phyloP scores from a whole-genome alignment of 768 basidiomycete species.

The Lepiota brunneoincarnata region DNA sequence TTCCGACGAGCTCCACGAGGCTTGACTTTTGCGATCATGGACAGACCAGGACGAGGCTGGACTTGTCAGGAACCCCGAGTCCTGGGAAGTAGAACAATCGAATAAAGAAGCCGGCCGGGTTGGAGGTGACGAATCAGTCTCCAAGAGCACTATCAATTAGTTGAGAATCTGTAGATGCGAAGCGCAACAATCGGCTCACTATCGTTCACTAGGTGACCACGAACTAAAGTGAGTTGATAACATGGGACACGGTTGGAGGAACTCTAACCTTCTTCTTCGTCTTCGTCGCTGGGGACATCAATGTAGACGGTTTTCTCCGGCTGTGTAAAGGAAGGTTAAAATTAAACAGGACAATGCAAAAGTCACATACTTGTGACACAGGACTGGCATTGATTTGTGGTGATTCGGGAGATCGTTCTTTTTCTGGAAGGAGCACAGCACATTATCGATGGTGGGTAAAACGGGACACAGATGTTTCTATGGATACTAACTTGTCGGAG shows the following conservation, averaged over 20 bases:
- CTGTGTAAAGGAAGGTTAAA: background rate
- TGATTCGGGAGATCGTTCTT: background rate
- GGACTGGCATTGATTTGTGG: background rate
- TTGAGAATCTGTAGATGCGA: background rate
- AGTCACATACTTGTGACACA: background rate
- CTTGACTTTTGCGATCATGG: background rate
- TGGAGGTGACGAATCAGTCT: background rate
- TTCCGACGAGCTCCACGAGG: slow-evolving; percentile 1
- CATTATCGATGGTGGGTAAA: background rate
- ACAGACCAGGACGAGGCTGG: slow-evolving; percentile 3
- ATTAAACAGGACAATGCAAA: background rate
- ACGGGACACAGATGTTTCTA: background rate
- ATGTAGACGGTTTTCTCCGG: background rate
- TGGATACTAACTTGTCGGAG: slow-evolving; percentile 1
- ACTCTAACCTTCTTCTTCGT: slow-evolving; percentile 5
- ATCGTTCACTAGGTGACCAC: background rate
- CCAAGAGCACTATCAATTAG: background rate
- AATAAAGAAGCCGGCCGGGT: background rate
- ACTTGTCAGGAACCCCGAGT: background rate
- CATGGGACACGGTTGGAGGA: background rate
- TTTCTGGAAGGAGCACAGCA: background rate
- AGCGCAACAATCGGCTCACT: background rate
- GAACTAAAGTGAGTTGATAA: background rate
- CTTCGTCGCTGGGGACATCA: background rate
- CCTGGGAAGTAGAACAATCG: background rate